Evolutionary conservation across 257 asterid genomes (phyloP).

Genomic region (Asclepias syriaca): DNA sequence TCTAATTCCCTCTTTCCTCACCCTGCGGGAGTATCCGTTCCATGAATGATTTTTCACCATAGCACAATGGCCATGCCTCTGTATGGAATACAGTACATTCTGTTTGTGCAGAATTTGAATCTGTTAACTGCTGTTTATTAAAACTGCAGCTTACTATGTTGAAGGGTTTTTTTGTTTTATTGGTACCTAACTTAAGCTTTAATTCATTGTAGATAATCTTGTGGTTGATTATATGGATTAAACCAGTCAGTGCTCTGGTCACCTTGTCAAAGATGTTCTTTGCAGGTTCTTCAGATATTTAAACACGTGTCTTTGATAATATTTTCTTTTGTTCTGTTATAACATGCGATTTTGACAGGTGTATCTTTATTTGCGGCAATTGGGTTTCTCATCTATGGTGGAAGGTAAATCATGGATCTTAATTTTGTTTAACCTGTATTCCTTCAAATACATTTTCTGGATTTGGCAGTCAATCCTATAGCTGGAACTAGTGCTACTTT

Average conservation of each 20-base stretch:
- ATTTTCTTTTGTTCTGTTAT: conserved; percentile 19
- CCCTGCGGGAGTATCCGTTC: background rate
- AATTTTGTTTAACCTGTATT: background rate
- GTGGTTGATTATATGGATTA: conserved; percentile 92
- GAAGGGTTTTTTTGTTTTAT: background rate
- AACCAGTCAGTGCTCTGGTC: conserved; percentile 54
- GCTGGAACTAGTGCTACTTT: background rate
- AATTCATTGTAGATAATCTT: conserved; percentile 52
- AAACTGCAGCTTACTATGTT: background rate
- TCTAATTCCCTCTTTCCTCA: background rate
- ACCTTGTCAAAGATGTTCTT: conserved; percentile 82
- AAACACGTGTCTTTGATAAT: background rate
- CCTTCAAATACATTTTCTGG: background rate
- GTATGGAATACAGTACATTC: background rate
- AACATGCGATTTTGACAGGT: conserved; percentile 45
- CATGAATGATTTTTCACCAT: background rate
- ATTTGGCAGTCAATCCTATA: background rate
- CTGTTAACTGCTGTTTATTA: background rate
- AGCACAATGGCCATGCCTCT: background rate
- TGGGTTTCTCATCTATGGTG: conserved; percentile 95
- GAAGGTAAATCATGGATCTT: conserved; percentile 51
- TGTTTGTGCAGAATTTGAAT: background rate
- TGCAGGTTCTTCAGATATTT: conserved; percentile 54
- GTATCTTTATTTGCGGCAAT: conserved; percentile 86
- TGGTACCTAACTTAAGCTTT: conserved; percentile 10